Conservation (phyloP, 768 basidiomycete genomes). For the Russula compacta region DNA sequence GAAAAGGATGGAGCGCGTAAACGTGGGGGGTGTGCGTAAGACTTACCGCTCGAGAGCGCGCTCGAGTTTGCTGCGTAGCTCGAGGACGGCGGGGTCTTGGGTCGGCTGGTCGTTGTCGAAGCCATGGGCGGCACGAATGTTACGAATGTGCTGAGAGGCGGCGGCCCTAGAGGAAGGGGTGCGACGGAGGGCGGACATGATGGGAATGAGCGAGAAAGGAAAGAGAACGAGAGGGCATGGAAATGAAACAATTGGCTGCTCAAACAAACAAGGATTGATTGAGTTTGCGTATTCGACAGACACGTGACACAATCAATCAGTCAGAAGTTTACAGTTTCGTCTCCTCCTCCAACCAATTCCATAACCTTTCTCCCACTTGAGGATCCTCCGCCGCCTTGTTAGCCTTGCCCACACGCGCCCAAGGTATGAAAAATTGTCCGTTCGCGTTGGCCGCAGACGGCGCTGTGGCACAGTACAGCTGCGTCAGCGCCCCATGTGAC, state of each 20-base stretch:
- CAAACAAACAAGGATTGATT: neutral
- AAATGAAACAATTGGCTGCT: too few species aligned
- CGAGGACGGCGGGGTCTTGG: neutral
- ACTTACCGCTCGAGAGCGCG: constrained; percentile 18
- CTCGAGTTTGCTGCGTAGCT: constrained; percentile 14
- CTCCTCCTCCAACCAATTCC: constrained; percentile 27
- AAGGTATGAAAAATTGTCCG: constrained; percentile 30
- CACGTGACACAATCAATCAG: neutral
- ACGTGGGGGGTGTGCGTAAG: neutral
- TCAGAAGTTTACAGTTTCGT: too few species aligned
- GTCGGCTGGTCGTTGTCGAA: neutral
- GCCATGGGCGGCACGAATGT: constrained; percentile 9
- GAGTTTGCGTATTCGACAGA: neutral
- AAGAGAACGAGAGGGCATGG: too few species aligned
- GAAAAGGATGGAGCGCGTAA: neutral
- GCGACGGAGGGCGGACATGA: neutral
- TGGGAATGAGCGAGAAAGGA: neutral
- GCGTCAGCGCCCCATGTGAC: constrained; percentile 33
- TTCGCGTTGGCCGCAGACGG: constrained; percentile 31
- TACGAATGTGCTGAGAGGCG: neutral
- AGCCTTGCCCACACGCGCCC: constrained; percentile 22
- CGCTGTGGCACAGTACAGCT: constrained; percentile 36
- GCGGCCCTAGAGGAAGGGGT: neutral
- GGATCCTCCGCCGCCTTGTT: constrained; percentile 20
- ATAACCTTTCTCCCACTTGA: constrained; percentile 24